Evolutionary conservation across 2,329 filamentous ascomycete genomes (phyloP), one percentile per base, ranked within the genome.

Genomic region (Xylaria sp.): DNA sequence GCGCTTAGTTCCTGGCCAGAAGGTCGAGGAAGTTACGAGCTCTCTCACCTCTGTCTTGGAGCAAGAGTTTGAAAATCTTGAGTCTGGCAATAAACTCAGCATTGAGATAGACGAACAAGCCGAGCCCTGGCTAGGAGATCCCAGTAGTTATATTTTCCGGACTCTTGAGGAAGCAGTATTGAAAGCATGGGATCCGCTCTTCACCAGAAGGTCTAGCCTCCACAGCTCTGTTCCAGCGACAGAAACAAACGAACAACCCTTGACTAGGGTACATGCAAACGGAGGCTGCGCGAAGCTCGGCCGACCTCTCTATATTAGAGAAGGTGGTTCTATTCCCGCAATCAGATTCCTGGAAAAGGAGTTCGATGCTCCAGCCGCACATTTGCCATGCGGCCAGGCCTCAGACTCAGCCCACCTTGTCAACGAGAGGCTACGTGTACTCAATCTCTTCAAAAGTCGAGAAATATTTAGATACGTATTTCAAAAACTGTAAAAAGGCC

Each of bases 261-360:
- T 36, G 3, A 69, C 61, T 46, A 61, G 52, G 20, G 36, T 4
- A 8, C 25, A 41, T 1, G 2, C 20, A 3, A 71, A 70, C 10
- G 67, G 70, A 55, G 48, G 43, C 10, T 48, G 69, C 46, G 80
- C 82, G 3, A 85, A 83, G 71, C 74, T 76, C 12, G 80, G 83
- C 8, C 92, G 90, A 75, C 95, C 94, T 0, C 85, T 99, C 3
- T 98, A 97, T 79, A 99, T 99, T 74, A 89, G 96, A 10, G 96
- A 99, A 81, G 96, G 96, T 13, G 96, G 96, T 5, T 97, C 92
- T 0, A 99, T 99, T 74, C 96, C 96, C 0, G 93, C 93, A 0
- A 98, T 98, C 66, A 86, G 96, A 6, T 98, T 98, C 78, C 79
- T 98, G 46, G 95, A 98, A 80, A 97, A 97, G 82, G 94, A 97